Evolutionary conservation across 768 basidiomycete genomes (phyloP).

Genomic region (Suillus discolor): DNA sequence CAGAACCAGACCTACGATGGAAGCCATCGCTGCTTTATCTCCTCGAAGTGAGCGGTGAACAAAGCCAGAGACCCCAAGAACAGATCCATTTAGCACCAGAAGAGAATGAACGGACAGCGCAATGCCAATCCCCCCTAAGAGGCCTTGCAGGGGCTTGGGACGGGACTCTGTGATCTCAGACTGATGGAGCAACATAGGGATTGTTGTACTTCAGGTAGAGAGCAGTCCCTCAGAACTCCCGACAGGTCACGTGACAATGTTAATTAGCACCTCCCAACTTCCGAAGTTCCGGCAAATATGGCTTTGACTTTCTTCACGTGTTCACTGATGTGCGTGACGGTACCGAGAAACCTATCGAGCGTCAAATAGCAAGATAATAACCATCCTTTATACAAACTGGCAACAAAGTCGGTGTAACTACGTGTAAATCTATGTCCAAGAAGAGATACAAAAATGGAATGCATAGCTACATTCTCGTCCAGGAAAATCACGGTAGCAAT

Average conservation of each 20-base stretch:
- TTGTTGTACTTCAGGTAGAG: background rate
- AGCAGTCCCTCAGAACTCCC: too few relatives aligned
- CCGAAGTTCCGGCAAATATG: too few relatives aligned
- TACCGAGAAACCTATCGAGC: background rate
- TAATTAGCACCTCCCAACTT: too few relatives aligned
- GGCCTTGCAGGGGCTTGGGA: constrained; percentile 51
- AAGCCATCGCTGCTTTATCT: constrained; percentile 41
- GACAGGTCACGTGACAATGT: too few relatives aligned
- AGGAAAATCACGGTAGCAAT: background rate
- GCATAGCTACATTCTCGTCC: background rate
- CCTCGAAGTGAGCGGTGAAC: constrained; percentile 53
- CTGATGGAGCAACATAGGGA: background rate
- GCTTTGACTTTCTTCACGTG: too few relatives aligned
- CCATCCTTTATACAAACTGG: background rate
- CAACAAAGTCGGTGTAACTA: too few relatives aligned
- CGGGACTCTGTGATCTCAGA: background rate
- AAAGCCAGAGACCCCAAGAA: constrained; percentile 66
- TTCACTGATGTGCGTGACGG: background rate
- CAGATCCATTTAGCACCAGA: constrained; percentile 53
- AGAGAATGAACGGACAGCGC: constrained; percentile 54
- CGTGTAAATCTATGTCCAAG: background rate
- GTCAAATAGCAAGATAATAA: background rate
- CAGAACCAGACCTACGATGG: constrained; percentile 48
- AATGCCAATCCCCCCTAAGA: constrained; percentile 57
- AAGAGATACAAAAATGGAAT: background rate